Evolutionary conservation across 2,329 filamentous ascomycete species (phyloP), one percentile per base, ranked within the genome.

Genomic region (Cladorrhinum sp.): DNA sequence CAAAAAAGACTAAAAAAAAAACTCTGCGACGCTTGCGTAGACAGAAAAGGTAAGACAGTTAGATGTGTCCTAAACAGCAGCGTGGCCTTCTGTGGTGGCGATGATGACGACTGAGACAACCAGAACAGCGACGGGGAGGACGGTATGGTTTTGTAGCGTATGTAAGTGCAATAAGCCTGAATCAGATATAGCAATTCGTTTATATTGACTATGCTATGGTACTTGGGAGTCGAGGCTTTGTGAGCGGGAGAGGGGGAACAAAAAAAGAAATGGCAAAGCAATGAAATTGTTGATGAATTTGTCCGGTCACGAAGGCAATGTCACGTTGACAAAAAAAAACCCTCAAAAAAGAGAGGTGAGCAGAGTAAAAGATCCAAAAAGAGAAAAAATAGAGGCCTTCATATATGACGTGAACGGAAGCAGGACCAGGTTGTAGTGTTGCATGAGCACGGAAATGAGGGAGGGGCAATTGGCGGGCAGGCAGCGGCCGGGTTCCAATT

Each of bases 161-260:
- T 49, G 48, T 59, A n/a, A n/a, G 57, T 55, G 64, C 59, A 65
- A 59, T 58, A 54, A 30, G 62, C 61, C 63, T 48, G 59, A 64
- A 42, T 42, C 50, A 60, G 64, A 10, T 46, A 30, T 42, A 42
- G 61, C 65, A 71, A 69, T 74, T 78, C 77, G 74, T 80, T 73
- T 79, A 73, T 79, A 78, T 80, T 80, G 74, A 77, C 76, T 80
- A 80, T 75, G 74, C 77, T 79, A 76, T 75, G 33, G 33, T 36
- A 71, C 79, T 79, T 73, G 75, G 75, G 70, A 73, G 62, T 65
- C 61, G 63, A 64, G 59, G 42, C 52, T 46, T 61, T 49, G 46
- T 48, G 58, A 20, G 42, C 23, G 26, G 36, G 20, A 49, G 23
- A 46, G 46, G 59, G 42, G 59, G 42, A 49, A 58, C 60, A 62